Conservation (phyloP, 1,284 basidiomycete species). For the Pascua guehoae region DNA sequence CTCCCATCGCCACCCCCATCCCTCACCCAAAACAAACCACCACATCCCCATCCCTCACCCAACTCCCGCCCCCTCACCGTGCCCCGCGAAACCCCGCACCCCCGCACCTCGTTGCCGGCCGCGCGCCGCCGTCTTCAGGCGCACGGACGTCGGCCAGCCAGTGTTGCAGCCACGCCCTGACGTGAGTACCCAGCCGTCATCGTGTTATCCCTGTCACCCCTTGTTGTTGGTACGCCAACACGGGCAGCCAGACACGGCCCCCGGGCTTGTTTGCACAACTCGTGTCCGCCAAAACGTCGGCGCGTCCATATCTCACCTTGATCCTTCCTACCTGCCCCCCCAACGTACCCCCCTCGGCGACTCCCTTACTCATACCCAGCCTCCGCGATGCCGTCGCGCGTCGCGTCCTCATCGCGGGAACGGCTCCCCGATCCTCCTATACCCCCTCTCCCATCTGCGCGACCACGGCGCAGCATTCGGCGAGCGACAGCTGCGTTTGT, state of each 20-base stretch:
- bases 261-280: too few species aligned
- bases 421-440: not conserved
- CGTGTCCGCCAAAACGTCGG: too few species aligned
- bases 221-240: too few species aligned
- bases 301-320: not conserved
- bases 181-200: not conserved
- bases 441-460: not conserved
- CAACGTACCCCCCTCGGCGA: not conserved
- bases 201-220: too few species aligned
- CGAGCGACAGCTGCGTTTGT: constrained; percentile 18
- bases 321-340: not conserved
- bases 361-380: not conserved
- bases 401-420: constrained; percentile 15
- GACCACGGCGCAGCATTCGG: not conserved
- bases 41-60: too few species aligned
- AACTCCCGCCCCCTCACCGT: too few species aligned
- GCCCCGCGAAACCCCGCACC: not conserved
- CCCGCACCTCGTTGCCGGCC: not conserved
- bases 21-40: too few species aligned
- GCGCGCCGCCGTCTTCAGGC: not conserved
- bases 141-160: not conserved
- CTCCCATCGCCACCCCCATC: too few species aligned
- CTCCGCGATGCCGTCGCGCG: not conserved
- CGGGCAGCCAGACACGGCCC: too few species aligned
- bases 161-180: not conserved